Percentiles rank a stretch among this genome's conserved stretches.
phyloP scores from a whole-genome alignment of 2,329 filamentous ascomycete species.

The Trichophyton rubrum region DNA sequence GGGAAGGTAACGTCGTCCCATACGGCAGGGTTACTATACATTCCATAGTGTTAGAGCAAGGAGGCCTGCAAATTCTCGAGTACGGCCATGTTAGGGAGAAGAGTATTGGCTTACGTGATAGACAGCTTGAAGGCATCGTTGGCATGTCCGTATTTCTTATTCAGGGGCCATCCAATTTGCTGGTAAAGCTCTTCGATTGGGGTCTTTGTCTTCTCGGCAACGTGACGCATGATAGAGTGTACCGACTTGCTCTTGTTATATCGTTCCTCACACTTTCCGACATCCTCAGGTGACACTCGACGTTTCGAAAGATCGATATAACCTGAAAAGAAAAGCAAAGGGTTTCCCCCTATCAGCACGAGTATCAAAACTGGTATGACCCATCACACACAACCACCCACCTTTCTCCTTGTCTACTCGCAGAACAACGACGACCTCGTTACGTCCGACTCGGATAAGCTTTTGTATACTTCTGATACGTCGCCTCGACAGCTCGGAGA shows the following conservation, averaged over 20 bases:
- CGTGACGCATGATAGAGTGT: slow-evolving; percentile 96
- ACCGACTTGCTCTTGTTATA: slow-evolving; percentile 99
- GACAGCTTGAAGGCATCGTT: slow-evolving; percentile 98
- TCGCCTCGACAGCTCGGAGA: slow-evolving; percentile 91
- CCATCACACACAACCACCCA: slow-evolving; percentile 24
- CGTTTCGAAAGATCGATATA: slow-evolving; percentile 99
- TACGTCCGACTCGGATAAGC: slow-evolving; percentile 92
- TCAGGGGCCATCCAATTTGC: slow-evolving; percentile 89
- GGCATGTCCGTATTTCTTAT: slow-evolving; percentile 93
- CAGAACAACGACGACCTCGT: slow-evolving; percentile 96
- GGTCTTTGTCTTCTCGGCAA: slow-evolving; percentile 88
- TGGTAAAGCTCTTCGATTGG: slow-evolving; percentile 95
- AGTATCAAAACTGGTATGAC: slow-evolving; percentile 12
- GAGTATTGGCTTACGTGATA: slow-evolving; percentile 58
- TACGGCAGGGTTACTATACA: slow-evolving; percentile 70
- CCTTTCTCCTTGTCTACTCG: slow-evolving; percentile 99
- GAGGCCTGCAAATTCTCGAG: neutral
- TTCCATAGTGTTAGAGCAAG: slow-evolving; percentile 2
- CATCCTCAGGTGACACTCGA: slow-evolving; percentile 92
- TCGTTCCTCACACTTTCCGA: slow-evolving; percentile 94
- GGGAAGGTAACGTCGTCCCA: slow-evolving; percentile 91
- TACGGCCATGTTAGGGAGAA: too few relatives aligned
- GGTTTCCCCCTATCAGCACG: neutral
- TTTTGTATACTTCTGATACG: slow-evolving; percentile 99
- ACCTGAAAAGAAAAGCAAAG: slow-evolving; percentile 35